phyloP scores from a whole-genome alignment of 306 rosid genomes.

The Betula pendula region DNA sequence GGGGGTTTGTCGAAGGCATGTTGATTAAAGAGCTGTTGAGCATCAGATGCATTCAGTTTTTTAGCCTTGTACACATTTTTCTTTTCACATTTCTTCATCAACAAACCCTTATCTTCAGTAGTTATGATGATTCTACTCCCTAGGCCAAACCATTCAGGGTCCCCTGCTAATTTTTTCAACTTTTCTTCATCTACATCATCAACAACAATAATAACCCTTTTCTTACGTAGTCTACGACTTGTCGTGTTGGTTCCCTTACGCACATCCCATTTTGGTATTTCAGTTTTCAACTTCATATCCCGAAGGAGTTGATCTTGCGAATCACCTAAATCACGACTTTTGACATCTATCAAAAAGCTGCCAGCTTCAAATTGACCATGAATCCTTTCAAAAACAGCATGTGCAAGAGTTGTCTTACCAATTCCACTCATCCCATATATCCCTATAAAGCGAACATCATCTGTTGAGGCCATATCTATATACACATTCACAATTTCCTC shows the following conservation, averaged over 20 bases:
- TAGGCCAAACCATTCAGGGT: neutral
- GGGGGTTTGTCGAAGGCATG: neutral
- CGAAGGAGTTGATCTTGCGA: neutral
- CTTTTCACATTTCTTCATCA: neutral
- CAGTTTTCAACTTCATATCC: neutral
- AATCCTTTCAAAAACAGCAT: neutral
- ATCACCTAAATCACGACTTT: too few relatives aligned
- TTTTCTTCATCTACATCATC: neutral
- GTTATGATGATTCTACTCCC: neutral
- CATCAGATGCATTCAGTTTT: slow-evolving; percentile 4
- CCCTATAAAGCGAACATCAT: neutral
- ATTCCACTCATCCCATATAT: neutral
- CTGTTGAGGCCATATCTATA: neutral
- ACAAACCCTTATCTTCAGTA: neutral
- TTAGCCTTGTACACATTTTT: neutral
- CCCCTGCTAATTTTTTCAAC: neutral
- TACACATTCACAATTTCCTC: neutral
- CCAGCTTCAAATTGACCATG: neutral
- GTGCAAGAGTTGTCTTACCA: neutral
- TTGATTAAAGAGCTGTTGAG: slow-evolving; percentile 26
- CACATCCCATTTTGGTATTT: too few relatives aligned
- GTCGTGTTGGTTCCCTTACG: too few relatives aligned
- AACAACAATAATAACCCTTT: neutral
- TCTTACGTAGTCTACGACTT: neutral
- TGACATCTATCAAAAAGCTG: neutral